Evolutionary conservation across 202 grass and related monocot species (phyloP).

Genomic region (Zizania palustris): DNA sequence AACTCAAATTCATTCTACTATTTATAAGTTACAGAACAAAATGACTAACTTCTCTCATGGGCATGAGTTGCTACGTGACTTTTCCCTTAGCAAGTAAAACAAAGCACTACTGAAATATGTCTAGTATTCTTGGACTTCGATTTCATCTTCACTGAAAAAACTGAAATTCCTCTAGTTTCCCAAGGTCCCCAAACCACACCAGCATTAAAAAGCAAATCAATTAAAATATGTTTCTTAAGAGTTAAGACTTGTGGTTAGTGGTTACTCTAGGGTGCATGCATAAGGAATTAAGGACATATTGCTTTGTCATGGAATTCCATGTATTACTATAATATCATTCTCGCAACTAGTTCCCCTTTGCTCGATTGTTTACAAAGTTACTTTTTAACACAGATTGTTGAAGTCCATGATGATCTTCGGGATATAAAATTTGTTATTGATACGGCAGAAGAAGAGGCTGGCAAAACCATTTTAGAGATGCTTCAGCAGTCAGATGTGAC

Average conservation of each 20-base stretch:
- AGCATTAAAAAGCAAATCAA: conserved; percentile 9
- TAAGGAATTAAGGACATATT: neutral
- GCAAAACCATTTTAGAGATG: conserved; percentile 72
- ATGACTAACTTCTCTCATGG: neutral
- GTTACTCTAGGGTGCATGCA: neutral
- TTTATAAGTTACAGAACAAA: conserved; percentile 3
- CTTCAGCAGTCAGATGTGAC: conserved; percentile 54
- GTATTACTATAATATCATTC: conserved; percentile 11
- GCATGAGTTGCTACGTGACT: neutral
- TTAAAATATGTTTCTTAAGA: neutral
- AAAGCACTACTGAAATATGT: conserved; percentile 4
- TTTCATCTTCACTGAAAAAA: too few species aligned
- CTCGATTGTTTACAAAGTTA: conserved; percentile 39
- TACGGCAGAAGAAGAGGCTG: conserved; percentile 69
- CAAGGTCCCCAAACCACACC: neutral
- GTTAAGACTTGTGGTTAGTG: neutral
- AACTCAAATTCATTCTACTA: conserved; percentile 10
- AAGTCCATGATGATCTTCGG: conserved; percentile 66
- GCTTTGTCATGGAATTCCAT: conserved; percentile 29
- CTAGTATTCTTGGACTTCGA: neutral
- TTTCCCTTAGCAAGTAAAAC: conserved; percentile 4
- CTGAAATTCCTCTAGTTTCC: too few species aligned
- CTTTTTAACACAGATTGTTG: conserved; percentile 59
- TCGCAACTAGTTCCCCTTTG: conserved; percentile 2
- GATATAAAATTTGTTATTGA: conserved; percentile 70